Evolutionary conservation across 2,329 filamentous ascomycete species (phyloP), one percentile per base, ranked within the genome.

Genomic region (Coniochaeta sp.): DNA sequence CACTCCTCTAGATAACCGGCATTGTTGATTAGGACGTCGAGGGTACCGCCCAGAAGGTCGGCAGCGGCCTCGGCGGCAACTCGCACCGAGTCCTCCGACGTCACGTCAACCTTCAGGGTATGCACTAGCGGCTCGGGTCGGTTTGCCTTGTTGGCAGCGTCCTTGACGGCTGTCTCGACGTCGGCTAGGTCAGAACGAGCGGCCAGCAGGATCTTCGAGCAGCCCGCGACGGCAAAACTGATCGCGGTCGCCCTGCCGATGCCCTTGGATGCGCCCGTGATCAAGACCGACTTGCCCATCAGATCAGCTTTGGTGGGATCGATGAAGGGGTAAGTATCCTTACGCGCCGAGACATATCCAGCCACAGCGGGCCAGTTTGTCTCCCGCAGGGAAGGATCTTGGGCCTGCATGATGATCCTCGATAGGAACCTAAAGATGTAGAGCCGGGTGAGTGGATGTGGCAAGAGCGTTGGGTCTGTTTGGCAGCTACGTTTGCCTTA

Each of bases 161-260:
- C 66, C 14, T 71, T 72, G 14, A 79, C 75, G 17, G 70, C 72
- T 1, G 64, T 62, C 65, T 64, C 65, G 0, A 82, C 66, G 2
- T 67, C 67, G 16, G 71, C 69, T 5, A 85, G 72, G 19, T 71
- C 65, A 4, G 78, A 80, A 8, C 83, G 79, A 3, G 81, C 82
- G 12, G 71, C 77, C 12, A 86, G 70, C 40, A 75, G 77, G 62
- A 86, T 80, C 58, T 69, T 71, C 7, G 73, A 72, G 58, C 76
- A 79, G 6, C 78, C 78, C 2, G 81, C 81, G 62, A 69, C 72
- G 36, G 81, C 82, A 65, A 76, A 83, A 34, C 77, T 74, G 19
- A 81, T 59, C 2, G 63, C 68, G n/a, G 63, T 66, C 32, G 65
- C 62, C 10, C 62, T 61, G 17, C 68, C 68, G 44, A 68, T 60